These are phyloP conservation scores for Amyloporia xantha DNA, from an alignment of 768 basidiomycete genomes.

Conservation along the genomic window DNA sequence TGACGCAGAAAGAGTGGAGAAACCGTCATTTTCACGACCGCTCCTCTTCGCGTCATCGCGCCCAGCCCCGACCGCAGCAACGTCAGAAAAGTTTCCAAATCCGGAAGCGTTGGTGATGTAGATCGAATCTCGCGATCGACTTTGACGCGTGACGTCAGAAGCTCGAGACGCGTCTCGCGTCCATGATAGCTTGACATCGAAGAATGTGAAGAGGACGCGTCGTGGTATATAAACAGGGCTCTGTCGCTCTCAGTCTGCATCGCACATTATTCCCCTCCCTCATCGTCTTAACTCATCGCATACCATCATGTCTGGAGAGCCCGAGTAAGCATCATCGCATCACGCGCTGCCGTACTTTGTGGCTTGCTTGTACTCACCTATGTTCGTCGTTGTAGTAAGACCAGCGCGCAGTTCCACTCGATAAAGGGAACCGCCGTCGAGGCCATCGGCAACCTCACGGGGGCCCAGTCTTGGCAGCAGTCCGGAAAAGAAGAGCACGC, in stretches of 20 bases:
- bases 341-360: no score
- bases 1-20: no score
- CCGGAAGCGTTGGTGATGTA: background rate
- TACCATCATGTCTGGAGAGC: slow-evolving; percentile 16
- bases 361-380: background rate
- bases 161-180: background rate
- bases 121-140: background rate
- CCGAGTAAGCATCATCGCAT: slow-evolving; percentile 16
- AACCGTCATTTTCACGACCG: no score
- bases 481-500: slow-evolving; percentile 46
- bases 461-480: slow-evolving; percentile 34
- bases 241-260: background rate
- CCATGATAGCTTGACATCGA: background rate
- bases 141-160: slow-evolving; percentile 1
- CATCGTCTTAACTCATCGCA: background rate
- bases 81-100: background rate
- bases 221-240: background rate
- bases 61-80: background rate
- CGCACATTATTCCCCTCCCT: background rate
- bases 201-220: background rate
- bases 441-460: slow-evolving; percentile 37
- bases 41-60: background rate
- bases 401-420: slow-evolving; percentile 35
- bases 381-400: slow-evolving; percentile 22
- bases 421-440: slow-evolving; percentile 33